Conservation (phyloP, 805 yeast genomes). For the Teunomyces pallodes region DNA sequence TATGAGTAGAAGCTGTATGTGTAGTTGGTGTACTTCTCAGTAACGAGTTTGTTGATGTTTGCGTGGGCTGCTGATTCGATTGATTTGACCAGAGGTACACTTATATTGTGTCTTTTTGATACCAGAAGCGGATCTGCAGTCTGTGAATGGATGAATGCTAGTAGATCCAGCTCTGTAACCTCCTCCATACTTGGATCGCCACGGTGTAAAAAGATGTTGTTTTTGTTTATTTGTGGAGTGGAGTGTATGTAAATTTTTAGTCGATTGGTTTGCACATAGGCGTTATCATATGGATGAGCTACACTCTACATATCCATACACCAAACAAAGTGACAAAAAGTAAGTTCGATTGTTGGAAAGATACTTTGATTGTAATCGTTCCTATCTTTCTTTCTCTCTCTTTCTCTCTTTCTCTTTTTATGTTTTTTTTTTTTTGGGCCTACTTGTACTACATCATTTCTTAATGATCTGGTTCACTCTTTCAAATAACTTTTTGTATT, state of each 20-base stretch:
- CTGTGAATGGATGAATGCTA: conserved; percentile 6
- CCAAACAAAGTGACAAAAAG: no score
- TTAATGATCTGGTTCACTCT: no score
- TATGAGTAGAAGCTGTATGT: conserved; percentile 9
- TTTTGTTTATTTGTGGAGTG: conserved; percentile 3
- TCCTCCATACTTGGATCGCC: neutral
- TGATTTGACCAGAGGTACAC: conserved; percentile 6
- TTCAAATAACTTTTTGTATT: neutral
- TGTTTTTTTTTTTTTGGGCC: neutral
- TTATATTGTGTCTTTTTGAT: conserved; percentile 10
- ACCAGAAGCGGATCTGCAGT: conserved; percentile 6
- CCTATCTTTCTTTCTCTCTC: neutral
- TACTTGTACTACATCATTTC: no score
- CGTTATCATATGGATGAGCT: neutral
- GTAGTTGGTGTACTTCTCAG: neutral
- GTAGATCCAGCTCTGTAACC: conserved; percentile 5
- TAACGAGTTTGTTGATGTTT: conserved; percentile 5
- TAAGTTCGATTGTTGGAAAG: neutral
- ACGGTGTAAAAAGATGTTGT: neutral
- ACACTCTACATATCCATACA: no score
- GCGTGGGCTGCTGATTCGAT: conserved; percentile 9
- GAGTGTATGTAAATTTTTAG: neutral
- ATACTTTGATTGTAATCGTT: neutral
- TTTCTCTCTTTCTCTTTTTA: neutral
- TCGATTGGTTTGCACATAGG: neutral